Base-by-base conservation (phyloP, 148 eudicot species). In the Rhododendron williamsianum region DNA sequence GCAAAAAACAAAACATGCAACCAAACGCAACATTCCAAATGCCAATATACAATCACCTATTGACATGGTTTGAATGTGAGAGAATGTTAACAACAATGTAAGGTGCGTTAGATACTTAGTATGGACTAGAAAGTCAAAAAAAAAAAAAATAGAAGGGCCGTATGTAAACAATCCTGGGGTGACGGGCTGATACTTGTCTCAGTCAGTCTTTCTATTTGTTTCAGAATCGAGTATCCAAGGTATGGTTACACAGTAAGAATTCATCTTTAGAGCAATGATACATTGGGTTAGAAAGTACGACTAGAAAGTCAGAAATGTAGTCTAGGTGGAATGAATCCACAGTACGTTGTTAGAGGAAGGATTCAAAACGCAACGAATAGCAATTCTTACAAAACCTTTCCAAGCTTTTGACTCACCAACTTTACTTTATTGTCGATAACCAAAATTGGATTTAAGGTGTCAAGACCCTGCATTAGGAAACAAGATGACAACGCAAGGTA, bases 391-490 rank as follows among this genome's bases (percentile, higher is more conserved):
- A 43, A 23, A 30, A 74, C 1, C 58, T 73, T 49, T 49, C 30
- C 9, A 80, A 85, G 38, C 48, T 49, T 63, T 38, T 46, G 73
- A 85, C 91, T 86, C 78, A 92, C 97, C 93, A 95, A 89, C 90
- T 92, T 95, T 84, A 93, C 56, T 30, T 90, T 94, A 91, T 91
- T 85, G 49, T 89, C 95, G 49, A 94, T 91, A 35, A 88, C 89
- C 90, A 95, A 88, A 81, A 92, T 83, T 4, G 95, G 96, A 86
- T 92, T 93, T 83, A 90, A 71, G 51, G 98, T 95, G 93, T 94
- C 98, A 84, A 95, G 86, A 80, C 95, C 95, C 96, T 94, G 97
- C 95, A 92, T 69, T 79, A 52, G 83, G 27, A 71, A 21, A 27
- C 33, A 78, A 78, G 45, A 82, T 35, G n/a, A 21, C 2, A 54